Conservation (phyloP, 2,329 filamentous ascomycete species). For the Sarocladium oryzae region DNA sequence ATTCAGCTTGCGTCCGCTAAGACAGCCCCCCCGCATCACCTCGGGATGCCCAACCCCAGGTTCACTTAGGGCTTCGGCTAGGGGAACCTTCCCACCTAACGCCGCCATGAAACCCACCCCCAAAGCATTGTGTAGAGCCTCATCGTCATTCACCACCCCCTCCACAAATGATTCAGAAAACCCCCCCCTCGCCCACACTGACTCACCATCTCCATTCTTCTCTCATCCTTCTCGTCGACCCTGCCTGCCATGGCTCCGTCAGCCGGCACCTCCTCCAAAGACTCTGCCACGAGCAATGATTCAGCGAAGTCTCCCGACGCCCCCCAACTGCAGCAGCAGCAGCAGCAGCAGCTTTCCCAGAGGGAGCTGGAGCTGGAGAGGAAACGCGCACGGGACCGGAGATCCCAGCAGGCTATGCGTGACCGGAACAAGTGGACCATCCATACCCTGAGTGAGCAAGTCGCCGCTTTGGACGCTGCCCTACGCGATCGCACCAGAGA, state of each 20-base stretch:
- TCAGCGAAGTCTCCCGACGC: conserved; percentile 3
- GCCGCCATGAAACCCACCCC: no score
- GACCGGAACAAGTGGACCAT: conserved; percentile 26
- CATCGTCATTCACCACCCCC: background rate
- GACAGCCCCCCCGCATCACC: conserved; percentile 1
- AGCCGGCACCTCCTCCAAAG: background rate
- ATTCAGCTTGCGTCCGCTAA: background rate
- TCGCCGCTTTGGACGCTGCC: conserved; percentile 18
- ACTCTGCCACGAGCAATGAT: background rate
- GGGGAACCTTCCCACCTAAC: background rate
- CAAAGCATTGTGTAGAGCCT: no score
- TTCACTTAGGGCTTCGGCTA: background rate
- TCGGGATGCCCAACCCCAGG: background rate
- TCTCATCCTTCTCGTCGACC: background rate
- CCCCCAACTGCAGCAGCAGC: background rate
- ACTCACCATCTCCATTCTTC: conserved; percentile 6
- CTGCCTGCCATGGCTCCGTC: background rate
- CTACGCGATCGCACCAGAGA: conserved; percentile 19
- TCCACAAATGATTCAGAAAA: conserved; percentile 6
- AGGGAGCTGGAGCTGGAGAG: conserved; percentile 21
- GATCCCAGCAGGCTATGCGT: conserved; percentile 27
- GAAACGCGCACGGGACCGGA: conserved; percentile 25
- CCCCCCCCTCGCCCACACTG: background rate
- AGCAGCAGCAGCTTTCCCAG: conserved; percentile 5
- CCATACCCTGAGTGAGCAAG: conserved; percentile 21